Evolutionary conservation across 2,329 filamentous ascomycete species (phyloP).

Genomic region (Alternaria triticina): DNA sequence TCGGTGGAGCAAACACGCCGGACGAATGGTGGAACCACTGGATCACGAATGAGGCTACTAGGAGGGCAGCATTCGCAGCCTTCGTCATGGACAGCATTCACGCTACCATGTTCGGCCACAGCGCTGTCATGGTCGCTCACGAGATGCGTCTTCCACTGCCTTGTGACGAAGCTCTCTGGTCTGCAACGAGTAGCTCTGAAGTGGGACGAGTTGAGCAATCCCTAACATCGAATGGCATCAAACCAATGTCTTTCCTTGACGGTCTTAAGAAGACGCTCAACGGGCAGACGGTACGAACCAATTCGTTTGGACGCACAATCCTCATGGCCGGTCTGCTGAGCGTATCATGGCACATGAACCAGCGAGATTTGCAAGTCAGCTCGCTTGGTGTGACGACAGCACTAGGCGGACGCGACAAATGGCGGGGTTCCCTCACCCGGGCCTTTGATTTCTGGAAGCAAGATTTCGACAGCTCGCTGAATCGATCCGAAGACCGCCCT

Average conservation of each 20-base stretch:
- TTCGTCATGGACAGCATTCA: constrained; percentile 96
- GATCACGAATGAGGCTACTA: constrained; percentile 92
- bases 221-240: constrained; percentile 79
- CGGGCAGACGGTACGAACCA: constrained; percentile 84
- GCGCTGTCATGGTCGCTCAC: constrained; percentile 94
- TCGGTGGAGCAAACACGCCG: constrained; percentile 67
- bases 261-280: constrained; percentile 89
- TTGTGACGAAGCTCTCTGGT: constrained; percentile 93
- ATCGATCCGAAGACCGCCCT: constrained; percentile 56
- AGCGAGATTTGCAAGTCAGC: constrained; percentile 90
- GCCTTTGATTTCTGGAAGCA: constrained; percentile 94
- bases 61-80: constrained; percentile 87
- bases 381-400: constrained; percentile 81
- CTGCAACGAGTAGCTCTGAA: constrained; percentile 84
- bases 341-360: constrained; percentile 97
- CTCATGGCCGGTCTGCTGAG: constrained; percentile 93
- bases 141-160: constrained; percentile 91
- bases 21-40: constrained; percentile 96
- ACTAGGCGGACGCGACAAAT: constrained; percentile 86
- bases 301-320: constrained; percentile 90
- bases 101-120: constrained; percentile 97
- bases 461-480: constrained; percentile 84
- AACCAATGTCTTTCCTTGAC: constrained; percentile 86
- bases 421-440: constrained; percentile 81
- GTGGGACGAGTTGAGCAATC: constrained; percentile 83